Base-by-base conservation (phyloP, 2,329 filamentous ascomycete species). In the Monosporascus sp. region DNA sequence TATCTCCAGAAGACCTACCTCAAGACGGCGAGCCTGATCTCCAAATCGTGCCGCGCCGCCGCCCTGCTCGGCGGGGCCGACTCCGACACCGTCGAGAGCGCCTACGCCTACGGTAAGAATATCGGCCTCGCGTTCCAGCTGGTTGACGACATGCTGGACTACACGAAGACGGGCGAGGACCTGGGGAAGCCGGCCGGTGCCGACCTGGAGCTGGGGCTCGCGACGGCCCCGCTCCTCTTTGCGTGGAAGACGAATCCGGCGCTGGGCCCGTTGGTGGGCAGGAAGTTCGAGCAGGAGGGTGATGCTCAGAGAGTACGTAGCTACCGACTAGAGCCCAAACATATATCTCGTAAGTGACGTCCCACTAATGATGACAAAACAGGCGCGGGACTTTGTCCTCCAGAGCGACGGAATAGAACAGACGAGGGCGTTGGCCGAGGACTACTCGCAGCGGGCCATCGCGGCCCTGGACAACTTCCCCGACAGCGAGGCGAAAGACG, bases 1-100 rank as follows among this genome's bases (percentile, higher is more conserved):
- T 99, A 99, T 69, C 79, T 99, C 49, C 91, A 97, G 69, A 99
- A 99, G 80, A 99, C 94, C 27, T 99, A 99, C 68, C 82, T 99
- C 62, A 99, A 99, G 77, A 95, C 91, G 1, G 94, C 94, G 4
- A 95, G 90, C 60, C 77, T 99, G 64, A 97, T 99, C 68, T 95
- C 90, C 69, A 99, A 99, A 73, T 95, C 90, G 31, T 97, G 93
- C 71, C 87, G 94, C 49, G 91, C 93, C 0, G 84, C 94, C 2
- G 93, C 94, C 3, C 76, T 99, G 46, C 79, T 99, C 19, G 92
- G 94, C 31, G 85, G 90, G 16, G 83, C 86, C 36, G 82, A 91
- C 36, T 79, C 81, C 0, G 81, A 87, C 56, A 91, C 94, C 1
- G 90, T 97, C 2, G 92, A 99, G 61, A 89, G 91, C 9, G 90